These are phyloP conservation scores for Pythium volutum DNA, from an alignment of 352 stramenopile species.

Conservation along the genomic window DNA sequence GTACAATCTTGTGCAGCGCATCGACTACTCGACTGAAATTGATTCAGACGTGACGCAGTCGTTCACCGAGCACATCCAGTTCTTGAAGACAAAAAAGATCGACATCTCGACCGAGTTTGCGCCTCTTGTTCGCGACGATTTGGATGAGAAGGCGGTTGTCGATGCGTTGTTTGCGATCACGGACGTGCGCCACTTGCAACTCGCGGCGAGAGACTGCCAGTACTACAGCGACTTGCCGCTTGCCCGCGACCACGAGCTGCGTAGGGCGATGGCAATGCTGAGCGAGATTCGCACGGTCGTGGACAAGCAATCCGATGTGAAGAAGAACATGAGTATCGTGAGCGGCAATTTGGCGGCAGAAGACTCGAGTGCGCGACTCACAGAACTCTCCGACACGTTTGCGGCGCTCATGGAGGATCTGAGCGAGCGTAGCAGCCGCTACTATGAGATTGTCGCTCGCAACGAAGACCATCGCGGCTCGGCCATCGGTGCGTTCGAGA, in stretches of 20 bases:
- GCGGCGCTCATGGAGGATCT: constrained; percentile 52
- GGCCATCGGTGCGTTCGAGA: constrained; percentile 62
- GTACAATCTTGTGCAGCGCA: constrained; percentile 74
- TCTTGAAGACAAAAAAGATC: constrained; percentile 3
- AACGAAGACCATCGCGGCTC: constrained; percentile 56
- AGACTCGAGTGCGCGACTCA: constrained; percentile 29
- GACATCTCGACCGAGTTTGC: background rate
- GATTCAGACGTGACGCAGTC: constrained; percentile 46
- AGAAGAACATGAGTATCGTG: constrained; percentile 44
- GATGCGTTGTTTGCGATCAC: constrained; percentile 59
- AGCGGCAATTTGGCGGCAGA: constrained; percentile 46
- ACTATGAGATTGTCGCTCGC: constrained; percentile 77
- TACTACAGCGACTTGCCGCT: constrained; percentile 56
- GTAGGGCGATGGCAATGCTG: constrained; percentile 39
- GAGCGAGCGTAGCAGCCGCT: constrained; percentile 67
- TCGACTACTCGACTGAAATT: constrained; percentile 52
- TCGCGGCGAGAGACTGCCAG: constrained; percentile 52
- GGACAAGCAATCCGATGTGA: constrained; percentile 44
- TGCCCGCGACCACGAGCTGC: constrained; percentile 53
- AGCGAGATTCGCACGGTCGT: constrained; percentile 45
- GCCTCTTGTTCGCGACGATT: background rate
- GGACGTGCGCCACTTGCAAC: constrained; percentile 62
- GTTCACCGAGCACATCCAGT: constrained; percentile 29
- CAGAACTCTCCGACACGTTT: constrained; percentile 45
- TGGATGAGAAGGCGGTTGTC: constrained; percentile 24